Evolutionary conservation across 768 basidiomycete genomes (phyloP).

Genomic region (Tephrocybe rancida): DNA sequence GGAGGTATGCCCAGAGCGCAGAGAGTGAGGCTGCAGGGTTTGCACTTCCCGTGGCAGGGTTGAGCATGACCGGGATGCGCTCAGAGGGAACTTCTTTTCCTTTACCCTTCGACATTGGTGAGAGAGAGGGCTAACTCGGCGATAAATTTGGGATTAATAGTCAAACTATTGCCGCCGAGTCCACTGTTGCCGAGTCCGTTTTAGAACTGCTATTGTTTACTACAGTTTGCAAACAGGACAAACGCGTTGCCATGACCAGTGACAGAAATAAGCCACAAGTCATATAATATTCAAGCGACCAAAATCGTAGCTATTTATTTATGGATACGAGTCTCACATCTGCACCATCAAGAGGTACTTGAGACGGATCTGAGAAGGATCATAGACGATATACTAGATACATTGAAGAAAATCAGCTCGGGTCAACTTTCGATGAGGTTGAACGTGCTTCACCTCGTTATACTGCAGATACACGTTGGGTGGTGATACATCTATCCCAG

Average conservation of each 20-base stretch:
- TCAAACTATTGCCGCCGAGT: background rate
- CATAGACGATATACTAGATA: constrained; percentile 64
- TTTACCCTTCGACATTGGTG: constrained; percentile 26
- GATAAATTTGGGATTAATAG: no score
- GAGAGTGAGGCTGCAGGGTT: constrained; percentile 75
- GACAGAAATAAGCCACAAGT: no score
- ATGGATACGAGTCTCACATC: constrained; percentile 29
- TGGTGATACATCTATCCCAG: constrained; percentile 31
- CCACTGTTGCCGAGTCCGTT: background rate
- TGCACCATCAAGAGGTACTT: constrained; percentile 61
- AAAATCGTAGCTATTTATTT: no score
- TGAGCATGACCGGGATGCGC: constrained; percentile 40
- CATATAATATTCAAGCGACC: no score
- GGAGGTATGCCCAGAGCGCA: constrained; percentile 73
- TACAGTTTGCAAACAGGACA: no score
- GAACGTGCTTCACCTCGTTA: constrained; percentile 63
- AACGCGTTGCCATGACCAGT: no score
- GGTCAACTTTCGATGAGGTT: no score
- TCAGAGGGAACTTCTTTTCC: constrained; percentile 28
- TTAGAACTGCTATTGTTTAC: no score
- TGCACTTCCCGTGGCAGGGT: constrained; percentile 63
- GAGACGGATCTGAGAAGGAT: constrained; percentile 56
- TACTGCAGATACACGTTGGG: constrained; percentile 43
- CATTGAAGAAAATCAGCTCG: no score
- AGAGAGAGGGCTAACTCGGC: no score